phyloP scores from a whole-genome alignment of 2,329 filamentous ascomycete genomes.

The Sporothrix mexicana region DNA sequence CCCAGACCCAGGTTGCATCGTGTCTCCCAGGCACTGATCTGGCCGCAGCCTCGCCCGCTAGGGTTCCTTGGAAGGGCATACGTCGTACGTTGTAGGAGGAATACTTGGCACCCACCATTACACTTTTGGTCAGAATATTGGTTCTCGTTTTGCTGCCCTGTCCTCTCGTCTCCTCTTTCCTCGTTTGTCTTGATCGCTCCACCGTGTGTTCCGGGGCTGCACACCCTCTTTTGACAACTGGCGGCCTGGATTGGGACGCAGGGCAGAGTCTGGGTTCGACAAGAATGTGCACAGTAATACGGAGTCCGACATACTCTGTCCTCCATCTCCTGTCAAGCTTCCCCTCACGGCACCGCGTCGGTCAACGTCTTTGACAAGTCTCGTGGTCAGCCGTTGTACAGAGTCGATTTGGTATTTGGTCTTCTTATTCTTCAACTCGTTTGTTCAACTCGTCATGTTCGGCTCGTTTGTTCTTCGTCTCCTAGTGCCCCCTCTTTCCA shows the following conservation, averaged over 20 bases:
- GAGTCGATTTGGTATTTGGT: not conserved
- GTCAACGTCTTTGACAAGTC: not conserved
- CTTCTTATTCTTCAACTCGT: not conserved
- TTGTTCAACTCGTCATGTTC: not conserved
- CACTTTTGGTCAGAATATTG: no score
- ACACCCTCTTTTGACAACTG: not conserved
- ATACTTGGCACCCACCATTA: no score
- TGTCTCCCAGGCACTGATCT: slow-evolving; percentile 7
- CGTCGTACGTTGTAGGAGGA: no score
- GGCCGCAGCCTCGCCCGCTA: not conserved
- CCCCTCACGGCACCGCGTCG: not conserved
- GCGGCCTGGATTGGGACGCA: not conserved
- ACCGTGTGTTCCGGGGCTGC: slow-evolving; percentile 1
- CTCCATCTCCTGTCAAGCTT: no score
- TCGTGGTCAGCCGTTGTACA: not conserved
- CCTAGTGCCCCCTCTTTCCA: not conserved
- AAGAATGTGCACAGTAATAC: no score
- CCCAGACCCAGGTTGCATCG: slow-evolving; percentile 20
- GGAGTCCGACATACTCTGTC: not conserved
- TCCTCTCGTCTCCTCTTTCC: not conserved
- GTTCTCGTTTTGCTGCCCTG: no score
- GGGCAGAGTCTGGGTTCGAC: not conserved
- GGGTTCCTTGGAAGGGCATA: not conserved
- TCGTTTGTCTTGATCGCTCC: not conserved
- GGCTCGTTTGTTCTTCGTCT: not conserved